Percentiles rank a stretch among this genome's conserved stretches.
Evolutionary conservation across 129 eudicot genomes (phyloP).

Genomic region (Flaveria robusta): DNA sequence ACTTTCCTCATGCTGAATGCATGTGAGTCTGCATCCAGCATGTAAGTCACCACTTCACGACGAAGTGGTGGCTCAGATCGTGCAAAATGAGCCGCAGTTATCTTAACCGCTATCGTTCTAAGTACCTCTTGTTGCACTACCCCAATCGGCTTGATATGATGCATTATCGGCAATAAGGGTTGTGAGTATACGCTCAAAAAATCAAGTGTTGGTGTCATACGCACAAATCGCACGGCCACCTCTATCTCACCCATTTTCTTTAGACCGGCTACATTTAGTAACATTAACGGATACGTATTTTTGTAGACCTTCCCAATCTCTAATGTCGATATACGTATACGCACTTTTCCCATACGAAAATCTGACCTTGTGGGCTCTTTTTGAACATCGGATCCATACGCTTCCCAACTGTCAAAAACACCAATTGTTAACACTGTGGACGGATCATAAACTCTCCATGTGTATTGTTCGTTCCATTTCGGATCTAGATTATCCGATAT

Average conservation of each 20-base stretch:
- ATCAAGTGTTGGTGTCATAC: slow-evolving; percentile 66
- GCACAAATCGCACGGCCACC: slow-evolving; percentile 68
- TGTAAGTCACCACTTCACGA: slow-evolving; percentile 72
- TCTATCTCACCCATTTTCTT: slow-evolving; percentile 96
- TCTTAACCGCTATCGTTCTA: slow-evolving; percentile 66
- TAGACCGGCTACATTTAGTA: slow-evolving; percentile 58
- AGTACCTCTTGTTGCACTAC: slow-evolving; percentile 75
- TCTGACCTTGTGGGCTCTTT: slow-evolving; percentile 61
- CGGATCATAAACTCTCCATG: slow-evolving; percentile 94
- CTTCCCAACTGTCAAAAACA: slow-evolving; percentile 78
- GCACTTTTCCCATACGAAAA: slow-evolving; percentile 81
- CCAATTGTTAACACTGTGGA: slow-evolving; percentile 84
- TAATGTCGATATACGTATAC: slow-evolving; percentile 75
- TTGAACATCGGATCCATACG: slow-evolving; percentile 42
- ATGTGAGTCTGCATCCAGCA: slow-evolving; percentile 80
- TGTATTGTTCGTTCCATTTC: slow-evolving; percentile 93
- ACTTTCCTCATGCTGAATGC: slow-evolving; percentile 94
- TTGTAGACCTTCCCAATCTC: slow-evolving; percentile 66
- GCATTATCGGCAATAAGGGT: slow-evolving; percentile 84
- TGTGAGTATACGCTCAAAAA: slow-evolving; percentile 74
- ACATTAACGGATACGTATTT: slow-evolving; percentile 58
- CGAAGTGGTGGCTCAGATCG: slow-evolving; percentile 90
- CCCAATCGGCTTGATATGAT: slow-evolving; percentile 78
- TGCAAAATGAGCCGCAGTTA: slow-evolving; percentile 65
- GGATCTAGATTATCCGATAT: slow-evolving; percentile 74